phyloP scores from a whole-genome alignment of 805 yeast species.

The Debaryomyces tyrocola region DNA sequence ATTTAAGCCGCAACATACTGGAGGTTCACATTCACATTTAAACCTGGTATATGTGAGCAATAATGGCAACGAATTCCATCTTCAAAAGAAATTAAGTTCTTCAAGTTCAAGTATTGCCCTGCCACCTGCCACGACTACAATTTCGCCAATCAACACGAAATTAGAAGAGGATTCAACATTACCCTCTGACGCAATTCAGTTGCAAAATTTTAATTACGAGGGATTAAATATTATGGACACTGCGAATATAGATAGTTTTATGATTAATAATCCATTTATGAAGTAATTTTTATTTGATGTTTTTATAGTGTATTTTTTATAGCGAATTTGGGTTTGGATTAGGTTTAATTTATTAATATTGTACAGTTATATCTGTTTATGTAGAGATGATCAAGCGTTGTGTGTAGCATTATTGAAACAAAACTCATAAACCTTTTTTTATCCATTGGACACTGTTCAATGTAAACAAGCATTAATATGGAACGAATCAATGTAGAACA shows the following conservation, averaged over 20 bases:
- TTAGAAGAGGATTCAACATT: conserved; percentile 4
- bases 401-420: too few species aligned
- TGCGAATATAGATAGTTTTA: conserved; percentile 10
- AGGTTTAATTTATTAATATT: not conserved
- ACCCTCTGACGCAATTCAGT: conserved; percentile 13
- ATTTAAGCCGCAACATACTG: conserved; percentile 15
- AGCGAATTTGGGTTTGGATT: not conserved
- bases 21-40: conserved; percentile 1
- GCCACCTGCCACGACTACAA: conserved; percentile 3
- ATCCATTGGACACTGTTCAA: too few species aligned
- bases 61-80: conserved; percentile 8
- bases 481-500: too few species aligned
- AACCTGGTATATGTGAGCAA: conserved; percentile 3
- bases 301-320: not conserved
- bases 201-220: not conserved
- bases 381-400: too few species aligned
- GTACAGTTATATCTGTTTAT: not conserved
- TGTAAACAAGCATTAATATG: too few species aligned
- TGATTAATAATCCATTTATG: conserved; percentile 11
- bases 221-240: conserved; percentile 12
- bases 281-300: not conserved
- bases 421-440: too few species aligned
- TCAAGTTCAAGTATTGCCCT: not conserved
- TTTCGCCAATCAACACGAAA: conserved; percentile 1
- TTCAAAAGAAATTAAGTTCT: conserved; percentile 1